These are phyloP conservation scores for Chaetomium sp. DNA, from an alignment of 2,329 filamentous ascomycete species.

Conservation along the genomic window DNA sequence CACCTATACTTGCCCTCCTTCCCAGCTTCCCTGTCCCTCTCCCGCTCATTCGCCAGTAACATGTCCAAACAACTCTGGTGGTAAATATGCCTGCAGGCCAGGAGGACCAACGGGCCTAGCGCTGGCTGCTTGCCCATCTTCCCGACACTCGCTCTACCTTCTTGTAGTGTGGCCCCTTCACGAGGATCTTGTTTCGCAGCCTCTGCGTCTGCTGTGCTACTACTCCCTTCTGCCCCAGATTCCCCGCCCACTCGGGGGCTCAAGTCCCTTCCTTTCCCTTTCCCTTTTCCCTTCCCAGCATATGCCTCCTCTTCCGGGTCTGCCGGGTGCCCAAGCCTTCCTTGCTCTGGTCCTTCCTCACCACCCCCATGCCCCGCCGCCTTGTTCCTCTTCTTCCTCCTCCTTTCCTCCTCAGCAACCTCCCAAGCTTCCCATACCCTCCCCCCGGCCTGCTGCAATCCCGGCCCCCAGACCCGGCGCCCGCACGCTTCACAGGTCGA, in stretches of 20 bases:
- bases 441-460: constrained; percentile 56
- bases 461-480: constrained; percentile 80
- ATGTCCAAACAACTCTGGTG: constrained; percentile 64
- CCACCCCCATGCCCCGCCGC: constrained; percentile 29
- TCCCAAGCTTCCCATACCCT: constrained; percentile 75
- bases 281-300: constrained; percentile 44
- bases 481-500: constrained; percentile 86
- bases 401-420: constrained; percentile 41
- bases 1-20: constrained; percentile 47
- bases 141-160: constrained; percentile 29
- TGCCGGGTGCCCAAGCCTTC: constrained; percentile 24
- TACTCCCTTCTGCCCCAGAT: constrained; percentile 33
- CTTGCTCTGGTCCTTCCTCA: constrained; percentile 23
- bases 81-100: constrained; percentile 66
- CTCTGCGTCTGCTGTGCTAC: constrained; percentile 29
- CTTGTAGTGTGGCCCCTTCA: constrained; percentile 25
- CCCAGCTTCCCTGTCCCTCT: constrained; percentile 35
- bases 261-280: constrained; percentile 37
- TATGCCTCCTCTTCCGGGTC: constrained; percentile 19
- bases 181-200: constrained; percentile 32
- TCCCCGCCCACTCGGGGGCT: constrained; percentile 23
- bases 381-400: constrained; percentile 34
- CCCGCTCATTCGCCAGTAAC: constrained; percentile 42
- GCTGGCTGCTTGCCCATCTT: constrained; percentile 39
- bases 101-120: constrained; percentile 59